Percentiles rank a stretch among this genome's conserved stretches.
These are phyloP conservation scores for Spiraea crenata DNA, from an alignment of 331 rosid genomes.

Conservation along the genomic window DNA sequence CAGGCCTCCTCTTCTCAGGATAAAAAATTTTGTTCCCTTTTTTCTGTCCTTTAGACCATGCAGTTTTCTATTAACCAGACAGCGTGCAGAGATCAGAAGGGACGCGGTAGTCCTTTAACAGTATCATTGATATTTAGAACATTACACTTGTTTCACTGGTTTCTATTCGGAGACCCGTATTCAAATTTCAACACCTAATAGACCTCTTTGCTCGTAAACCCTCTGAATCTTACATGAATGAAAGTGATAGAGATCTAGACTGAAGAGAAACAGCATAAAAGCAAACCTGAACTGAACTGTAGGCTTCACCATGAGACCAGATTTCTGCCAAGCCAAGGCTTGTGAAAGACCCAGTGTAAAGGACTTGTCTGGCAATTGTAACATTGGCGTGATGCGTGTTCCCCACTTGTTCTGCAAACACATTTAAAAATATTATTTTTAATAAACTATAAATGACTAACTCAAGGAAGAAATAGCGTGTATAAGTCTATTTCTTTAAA, in stretches of 20 bases:
- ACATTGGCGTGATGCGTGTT: conserved; percentile 80
- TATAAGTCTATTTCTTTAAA: neutral
- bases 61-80: neutral
- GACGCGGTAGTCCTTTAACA: neutral
- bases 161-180: neutral
- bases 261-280: neutral
- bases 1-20: neutral
- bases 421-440: conserved; percentile 24
- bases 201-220: neutral
- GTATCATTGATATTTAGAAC: neutral
- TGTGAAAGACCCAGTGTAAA: conserved; percentile 84
- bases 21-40: neutral
- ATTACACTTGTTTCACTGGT: neutral
- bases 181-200: neutral
- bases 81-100: neutral
- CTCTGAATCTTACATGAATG: neutral
- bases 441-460: conserved; percentile 11
- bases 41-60: neutral
- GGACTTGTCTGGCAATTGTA: conserved; percentile 97
- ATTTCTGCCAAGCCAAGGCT: conserved; percentile 93
- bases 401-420: conserved; percentile 83
- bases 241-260: neutral
- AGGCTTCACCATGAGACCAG: conserved; percentile 95
- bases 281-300: conserved; percentile 84
- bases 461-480: neutral